Percentiles rank a stretch among this genome's conserved stretches.
Evolutionary conservation across 2,329 filamentous ascomycete species (phyloP).

Genomic region (Paradendryphiella salina): DNA sequence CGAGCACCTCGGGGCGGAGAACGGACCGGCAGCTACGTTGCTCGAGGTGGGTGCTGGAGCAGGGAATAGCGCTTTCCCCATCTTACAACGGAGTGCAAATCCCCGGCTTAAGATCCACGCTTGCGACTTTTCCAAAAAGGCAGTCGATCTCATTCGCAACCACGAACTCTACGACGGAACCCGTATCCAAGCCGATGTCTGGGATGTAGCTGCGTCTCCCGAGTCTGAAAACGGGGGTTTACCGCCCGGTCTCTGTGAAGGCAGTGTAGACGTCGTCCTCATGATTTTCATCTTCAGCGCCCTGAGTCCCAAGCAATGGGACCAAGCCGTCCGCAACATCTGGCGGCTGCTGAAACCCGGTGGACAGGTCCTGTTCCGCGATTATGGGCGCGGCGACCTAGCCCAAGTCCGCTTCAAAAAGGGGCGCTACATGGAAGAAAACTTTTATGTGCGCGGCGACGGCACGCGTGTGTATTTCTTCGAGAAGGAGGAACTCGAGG

Average conservation of each 20-base stretch:
- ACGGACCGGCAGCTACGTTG: constrained; percentile 70
- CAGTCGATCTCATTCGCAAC: constrained; percentile 86
- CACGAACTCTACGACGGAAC: constrained; percentile 74
- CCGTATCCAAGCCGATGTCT: constrained; percentile 85
- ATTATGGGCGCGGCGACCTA: constrained; percentile 93
- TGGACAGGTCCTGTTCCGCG: constrained; percentile 90
- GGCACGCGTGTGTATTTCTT: constrained; percentile 98
- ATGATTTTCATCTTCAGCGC: constrained; percentile 98
- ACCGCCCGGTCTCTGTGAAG: constrained; percentile 74
- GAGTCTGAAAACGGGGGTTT: constrained; percentile 59
- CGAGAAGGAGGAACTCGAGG: constrained; percentile 76
- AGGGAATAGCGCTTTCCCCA: constrained; percentile 93
- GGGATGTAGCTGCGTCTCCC: constrained; percentile 70
- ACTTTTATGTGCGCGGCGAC: constrained; percentile 95
- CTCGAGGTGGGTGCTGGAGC: constrained; percentile 94
- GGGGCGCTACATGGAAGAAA: constrained; percentile 89
- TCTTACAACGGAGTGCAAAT: constrained; percentile 83
- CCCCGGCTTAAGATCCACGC: constrained; percentile 81
- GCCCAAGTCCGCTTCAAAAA: constrained; percentile 98
- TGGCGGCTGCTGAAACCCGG: constrained; percentile 83
- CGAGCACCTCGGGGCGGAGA: constrained; percentile 70
- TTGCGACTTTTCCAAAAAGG: constrained; percentile 94
- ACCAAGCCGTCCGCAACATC: constrained; percentile 77
- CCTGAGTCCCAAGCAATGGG: constrained; percentile 82
- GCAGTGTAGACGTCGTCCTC: constrained; percentile 86